Evolutionary conservation across 306 rosid species (phyloP).

Genomic region (Vigna nakashimae): DNA sequence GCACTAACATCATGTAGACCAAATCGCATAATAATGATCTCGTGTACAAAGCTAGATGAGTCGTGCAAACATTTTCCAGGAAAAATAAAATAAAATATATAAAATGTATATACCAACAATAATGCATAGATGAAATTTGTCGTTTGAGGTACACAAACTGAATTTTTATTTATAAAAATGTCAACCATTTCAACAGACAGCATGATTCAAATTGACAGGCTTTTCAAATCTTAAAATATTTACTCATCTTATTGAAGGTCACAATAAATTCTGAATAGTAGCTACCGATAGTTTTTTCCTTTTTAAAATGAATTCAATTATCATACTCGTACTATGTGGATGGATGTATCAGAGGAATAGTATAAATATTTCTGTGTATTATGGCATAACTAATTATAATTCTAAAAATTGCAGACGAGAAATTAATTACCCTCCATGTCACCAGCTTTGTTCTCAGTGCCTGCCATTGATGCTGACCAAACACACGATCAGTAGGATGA

Average conservation of each 20-base stretch:
- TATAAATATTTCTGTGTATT: background rate
- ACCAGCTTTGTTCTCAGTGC: conserved; percentile 74
- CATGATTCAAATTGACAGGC: background rate
- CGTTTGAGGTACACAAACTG: background rate
- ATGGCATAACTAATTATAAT: background rate
- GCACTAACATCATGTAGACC: background rate
- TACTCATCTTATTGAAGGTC: background rate
- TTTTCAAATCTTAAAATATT: conserved; percentile 17
- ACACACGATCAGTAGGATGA: conserved; percentile 74
- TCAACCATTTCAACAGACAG: background rate
- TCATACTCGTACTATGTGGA: background rate
- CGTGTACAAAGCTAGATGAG: background rate
- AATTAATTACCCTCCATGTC: conserved; percentile 84
- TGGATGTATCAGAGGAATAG: background rate
- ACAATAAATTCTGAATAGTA: conserved; percentile 20
- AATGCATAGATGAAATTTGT: background rate
- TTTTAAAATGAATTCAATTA: background rate
- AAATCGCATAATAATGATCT: background rate
- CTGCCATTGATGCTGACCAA: conserved; percentile 89
- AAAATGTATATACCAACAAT: background rate
- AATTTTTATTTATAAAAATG: background rate
- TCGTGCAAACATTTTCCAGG: background rate
- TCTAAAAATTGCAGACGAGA: conserved; percentile 10
- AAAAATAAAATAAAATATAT: background rate
- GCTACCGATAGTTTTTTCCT: background rate